Conservation (phyloP, 2,329 filamentous ascomycete species). For the Rhynchosporium graminicola region DNA sequence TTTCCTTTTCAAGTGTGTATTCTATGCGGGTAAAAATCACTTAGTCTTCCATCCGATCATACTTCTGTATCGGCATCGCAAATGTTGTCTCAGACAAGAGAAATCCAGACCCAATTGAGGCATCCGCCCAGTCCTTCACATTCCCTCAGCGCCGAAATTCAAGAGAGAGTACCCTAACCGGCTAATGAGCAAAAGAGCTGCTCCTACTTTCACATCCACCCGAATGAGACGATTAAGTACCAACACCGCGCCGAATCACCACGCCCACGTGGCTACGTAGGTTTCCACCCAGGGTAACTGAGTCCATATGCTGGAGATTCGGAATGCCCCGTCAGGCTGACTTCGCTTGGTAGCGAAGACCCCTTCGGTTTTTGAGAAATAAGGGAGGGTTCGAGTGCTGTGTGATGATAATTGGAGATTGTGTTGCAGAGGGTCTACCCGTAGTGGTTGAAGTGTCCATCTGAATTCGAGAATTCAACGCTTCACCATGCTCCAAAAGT, state of each 20-base stretch:
- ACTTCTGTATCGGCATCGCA: too few species aligned
- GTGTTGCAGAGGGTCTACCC: background rate
- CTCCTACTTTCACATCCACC: background rate
- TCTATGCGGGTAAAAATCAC: too few species aligned
- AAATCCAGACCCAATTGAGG: too few species aligned
- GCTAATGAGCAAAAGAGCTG: constrained; percentile 1
- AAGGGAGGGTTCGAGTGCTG: background rate
- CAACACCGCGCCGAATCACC: constrained; percentile 1
- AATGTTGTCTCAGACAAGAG: too few species aligned
- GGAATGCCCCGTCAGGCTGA: too few species aligned
- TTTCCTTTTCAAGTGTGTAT: background rate
- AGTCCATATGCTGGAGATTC: too few species aligned
- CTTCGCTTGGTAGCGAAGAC: background rate
- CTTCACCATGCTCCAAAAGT: background rate
- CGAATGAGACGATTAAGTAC: background rate
- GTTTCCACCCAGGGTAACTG: background rate
- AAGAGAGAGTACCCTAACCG: background rate
- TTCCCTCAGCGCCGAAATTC: constrained; percentile 5
- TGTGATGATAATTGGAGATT: background rate
- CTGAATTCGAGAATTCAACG: background rate
- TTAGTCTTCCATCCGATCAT: too few species aligned
- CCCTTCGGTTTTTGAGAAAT: background rate
- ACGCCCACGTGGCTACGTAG: background rate
- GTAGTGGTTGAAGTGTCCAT: background rate
- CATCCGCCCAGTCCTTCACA: background rate